A percentile compares a stretch with the other conserved stretches of the same genome.
phyloP scores from a whole-genome alignment of 2,329 filamentous ascomycete species.

The Cadophora luteo-olivacea region DNA sequence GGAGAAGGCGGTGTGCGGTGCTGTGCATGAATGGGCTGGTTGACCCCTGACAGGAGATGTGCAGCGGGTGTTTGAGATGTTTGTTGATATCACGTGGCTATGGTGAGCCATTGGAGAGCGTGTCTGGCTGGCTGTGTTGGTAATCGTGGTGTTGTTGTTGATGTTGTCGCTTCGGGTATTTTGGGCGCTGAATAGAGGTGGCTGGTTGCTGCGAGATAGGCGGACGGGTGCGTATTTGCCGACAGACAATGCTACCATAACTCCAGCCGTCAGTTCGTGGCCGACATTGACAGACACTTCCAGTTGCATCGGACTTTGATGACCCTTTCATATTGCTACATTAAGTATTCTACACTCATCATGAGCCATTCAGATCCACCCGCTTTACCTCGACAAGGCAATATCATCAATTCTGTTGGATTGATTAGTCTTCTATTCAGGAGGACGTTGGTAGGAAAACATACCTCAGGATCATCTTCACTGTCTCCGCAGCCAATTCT shows the following conservation, averaged over 20 bases:
- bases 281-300: neutral
- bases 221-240: no score
- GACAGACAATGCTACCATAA: no score
- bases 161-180: neutral
- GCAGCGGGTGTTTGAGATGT: neutral
- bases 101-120: neutral
- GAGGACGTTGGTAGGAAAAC: neutral
- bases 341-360: slow-evolving; percentile 33
- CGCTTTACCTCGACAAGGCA: slow-evolving; percentile 39
- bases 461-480: slow-evolving; percentile 63
- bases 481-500: slow-evolving; percentile 95
- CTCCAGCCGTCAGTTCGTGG: no score
- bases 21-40: neutral
- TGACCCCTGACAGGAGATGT: slow-evolving; percentile 1
- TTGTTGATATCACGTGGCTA: slow-evolving; percentile 9
- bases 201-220: no score
- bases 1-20: slow-evolving; percentile 16
- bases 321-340: slow-evolving; percentile 33
- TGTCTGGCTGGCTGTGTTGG: neutral
- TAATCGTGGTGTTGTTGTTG: neutral
- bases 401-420: slow-evolving; percentile 40
- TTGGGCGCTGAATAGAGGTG: no score
- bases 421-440: slow-evolving; percentile 20
- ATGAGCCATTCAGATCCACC: slow-evolving; percentile 18
- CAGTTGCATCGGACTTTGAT: neutral